Conservation (phyloP, 2,329 filamentous ascomycete genomes). For the Aspergillus transmontanensis region DNA sequence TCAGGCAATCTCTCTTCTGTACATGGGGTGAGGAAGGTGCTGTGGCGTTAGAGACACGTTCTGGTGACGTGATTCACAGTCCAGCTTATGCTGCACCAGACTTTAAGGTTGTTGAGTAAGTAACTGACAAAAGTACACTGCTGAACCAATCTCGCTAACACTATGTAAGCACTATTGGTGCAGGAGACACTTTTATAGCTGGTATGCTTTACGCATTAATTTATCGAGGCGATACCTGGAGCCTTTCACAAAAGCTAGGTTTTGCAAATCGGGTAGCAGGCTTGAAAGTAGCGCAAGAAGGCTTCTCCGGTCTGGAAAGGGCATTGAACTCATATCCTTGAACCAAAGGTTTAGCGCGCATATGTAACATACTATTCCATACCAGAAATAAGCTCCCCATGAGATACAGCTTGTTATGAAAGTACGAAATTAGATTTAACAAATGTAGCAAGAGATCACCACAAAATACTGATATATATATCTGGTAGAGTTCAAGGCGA, state of each 20-base stretch:
- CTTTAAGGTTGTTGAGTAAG: conserved; percentile 62
- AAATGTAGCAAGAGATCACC: not conserved
- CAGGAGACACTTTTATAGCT: conserved; percentile 75
- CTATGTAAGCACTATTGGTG: conserved; percentile 65
- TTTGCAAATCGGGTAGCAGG: conserved; percentile 70
- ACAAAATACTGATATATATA: not conserved
- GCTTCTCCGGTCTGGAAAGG: conserved; percentile 59
- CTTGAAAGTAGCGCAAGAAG: conserved; percentile 67
- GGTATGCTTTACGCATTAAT: conserved; percentile 67
- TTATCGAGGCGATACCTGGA: conserved; percentile 54
- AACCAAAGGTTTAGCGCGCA: not conserved
- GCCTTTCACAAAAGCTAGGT: conserved; percentile 50
- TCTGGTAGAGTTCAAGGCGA: not conserved
- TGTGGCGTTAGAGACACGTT: conserved; percentile 45
- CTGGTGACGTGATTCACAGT: conserved; percentile 40
- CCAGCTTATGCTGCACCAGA: conserved; percentile 46
- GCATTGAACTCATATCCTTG: conserved; percentile 16
- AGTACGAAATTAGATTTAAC: not conserved
- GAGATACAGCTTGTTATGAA: not conserved
- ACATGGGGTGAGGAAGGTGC: conserved; percentile 64
- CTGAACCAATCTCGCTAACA: conserved; percentile 13
- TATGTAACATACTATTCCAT: not conserved
- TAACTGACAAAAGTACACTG: conserved; percentile 19
- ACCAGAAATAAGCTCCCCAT: not conserved
- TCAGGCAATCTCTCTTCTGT: conserved; percentile 55